Percentiles rank a stretch among this genome's conserved stretches.
Conservation (phyloP, 768 basidiomycete species). For the Calocybe gangraenosa region DNA sequence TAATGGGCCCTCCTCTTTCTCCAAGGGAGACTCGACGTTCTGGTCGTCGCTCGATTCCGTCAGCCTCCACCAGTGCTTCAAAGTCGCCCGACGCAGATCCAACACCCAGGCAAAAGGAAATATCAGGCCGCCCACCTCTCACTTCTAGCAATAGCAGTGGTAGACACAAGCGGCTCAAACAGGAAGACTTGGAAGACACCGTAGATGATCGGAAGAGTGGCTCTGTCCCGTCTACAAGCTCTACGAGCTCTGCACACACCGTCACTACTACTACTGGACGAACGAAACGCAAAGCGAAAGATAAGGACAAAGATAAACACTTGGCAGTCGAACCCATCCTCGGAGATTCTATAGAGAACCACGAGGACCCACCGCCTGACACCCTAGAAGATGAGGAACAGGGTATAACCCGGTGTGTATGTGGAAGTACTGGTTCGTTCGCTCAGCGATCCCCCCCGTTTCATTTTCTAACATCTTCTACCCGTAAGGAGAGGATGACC, state of each 20-base stretch:
- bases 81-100: slow-evolving; percentile 74
- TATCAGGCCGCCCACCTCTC: slow-evolving; percentile 35
- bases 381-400: slow-evolving; percentile 56
- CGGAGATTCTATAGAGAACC: slow-evolving; percentile 18
- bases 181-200: slow-evolving; percentile 67
- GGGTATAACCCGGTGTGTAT: slow-evolving; percentile 78
- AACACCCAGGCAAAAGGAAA: slow-evolving; percentile 44
- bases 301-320: slow-evolving; percentile 52
- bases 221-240: slow-evolving; percentile 28
- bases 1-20: slow-evolving; percentile 76
- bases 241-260: slow-evolving; percentile 25
- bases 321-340: slow-evolving; percentile 17
- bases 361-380: slow-evolving; percentile 35
- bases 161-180: slow-evolving; percentile 61
- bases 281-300: slow-evolving; percentile 64
- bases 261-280: slow-evolving; percentile 27
- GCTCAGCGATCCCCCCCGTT: slow-evolving; percentile 7
- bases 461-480: slow-evolving; percentile 14
- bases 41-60: slow-evolving; percentile 67
- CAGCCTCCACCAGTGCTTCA: slow-evolving; percentile 60
- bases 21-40: slow-evolving; percentile 77
- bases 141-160: slow-evolving; percentile 35
- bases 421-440: slow-evolving; percentile 69
- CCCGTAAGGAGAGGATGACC: slow-evolving; percentile 58
- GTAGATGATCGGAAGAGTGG: slow-evolving; percentile 52